Conservation (phyloP, 768 basidiomycete species). For the Hypholoma sublateritium region DNA sequence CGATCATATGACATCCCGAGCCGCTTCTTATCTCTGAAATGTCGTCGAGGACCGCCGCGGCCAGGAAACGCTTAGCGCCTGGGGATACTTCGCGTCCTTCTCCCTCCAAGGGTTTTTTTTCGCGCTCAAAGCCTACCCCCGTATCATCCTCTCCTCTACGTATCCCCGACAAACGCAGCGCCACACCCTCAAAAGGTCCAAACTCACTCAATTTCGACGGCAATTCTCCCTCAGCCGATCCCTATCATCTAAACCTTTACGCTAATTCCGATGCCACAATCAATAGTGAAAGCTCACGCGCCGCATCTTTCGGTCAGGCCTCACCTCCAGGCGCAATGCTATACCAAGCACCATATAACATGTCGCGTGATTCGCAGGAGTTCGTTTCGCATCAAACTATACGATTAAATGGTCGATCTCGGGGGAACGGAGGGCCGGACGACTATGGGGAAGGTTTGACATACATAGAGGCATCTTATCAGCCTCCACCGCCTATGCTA, state of each 20-base stretch:
- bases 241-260: background rate
- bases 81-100: constrained; percentile 14
- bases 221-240: background rate
- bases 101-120: constrained; percentile 22
- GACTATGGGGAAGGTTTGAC: background rate
- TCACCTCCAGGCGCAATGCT: background rate
- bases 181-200: background rate
- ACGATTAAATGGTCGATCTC: constrained; percentile 2
- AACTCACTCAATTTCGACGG: background rate
- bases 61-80: constrained; percentile 21
- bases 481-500: constrained; percentile 25
- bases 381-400: constrained; percentile 1
- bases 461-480: constrained; percentile 28
- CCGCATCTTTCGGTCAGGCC: background rate
- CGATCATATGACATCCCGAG: constrained; percentile 9
- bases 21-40: constrained; percentile 17
- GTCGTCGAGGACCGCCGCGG: constrained; percentile 29
- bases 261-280: background rate
- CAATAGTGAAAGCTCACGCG: background rate
- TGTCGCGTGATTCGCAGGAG: constrained; percentile 7
- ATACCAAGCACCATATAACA: constrained; percentile 6
- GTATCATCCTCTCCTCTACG: background rate
- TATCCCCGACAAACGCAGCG: background rate
- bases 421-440: background rate
- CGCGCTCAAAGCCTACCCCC: constrained; percentile 12